Percentiles rank a stretch among this genome's conserved stretches.
These are phyloP conservation scores for Drosera spatulata DNA, from an alignment of 179 eudicot genomes.

Conservation along the genomic window DNA sequence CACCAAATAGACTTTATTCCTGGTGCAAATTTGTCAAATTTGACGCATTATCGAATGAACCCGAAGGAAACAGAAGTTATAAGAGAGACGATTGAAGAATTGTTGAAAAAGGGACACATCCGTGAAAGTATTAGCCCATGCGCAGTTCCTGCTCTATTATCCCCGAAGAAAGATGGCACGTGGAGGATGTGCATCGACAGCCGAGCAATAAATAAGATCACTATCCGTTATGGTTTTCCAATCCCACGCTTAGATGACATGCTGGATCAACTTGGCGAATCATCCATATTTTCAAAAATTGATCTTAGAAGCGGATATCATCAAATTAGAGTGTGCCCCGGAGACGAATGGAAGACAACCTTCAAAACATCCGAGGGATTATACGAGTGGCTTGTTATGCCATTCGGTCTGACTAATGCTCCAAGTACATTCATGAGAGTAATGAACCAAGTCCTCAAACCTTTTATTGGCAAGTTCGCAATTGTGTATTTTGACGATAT, in stretches of 20 bases:
- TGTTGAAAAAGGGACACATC: too few relatives aligned
- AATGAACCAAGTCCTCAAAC: too few relatives aligned
- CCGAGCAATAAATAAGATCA: too few relatives aligned
- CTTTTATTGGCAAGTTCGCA: too few relatives aligned
- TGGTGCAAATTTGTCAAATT: neutral
- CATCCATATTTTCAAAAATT: neutral
- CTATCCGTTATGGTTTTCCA: neutral
- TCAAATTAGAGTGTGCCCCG: neutral
- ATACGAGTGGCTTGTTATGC: neutral
- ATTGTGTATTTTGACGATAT: too few relatives aligned
- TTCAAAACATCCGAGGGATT: neutral
- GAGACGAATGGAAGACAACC: neutral
- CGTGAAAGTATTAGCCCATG: too few relatives aligned
- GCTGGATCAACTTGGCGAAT: neutral
- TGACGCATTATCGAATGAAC: neutral
- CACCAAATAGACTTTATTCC: neutral
- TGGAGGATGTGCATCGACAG: too few relatives aligned
- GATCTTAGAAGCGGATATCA: conserved; percentile 1
- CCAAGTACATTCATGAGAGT: neutral
- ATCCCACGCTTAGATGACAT: neutral
- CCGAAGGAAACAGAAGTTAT: neutral
- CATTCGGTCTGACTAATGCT: neutral
- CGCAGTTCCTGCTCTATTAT: too few relatives aligned
- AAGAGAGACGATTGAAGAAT: too few relatives aligned
- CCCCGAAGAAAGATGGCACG: too few relatives aligned